Base-by-base conservation (phyloP, 805 yeast genomes). In the Wickerhamiella azymoides region DNA sequence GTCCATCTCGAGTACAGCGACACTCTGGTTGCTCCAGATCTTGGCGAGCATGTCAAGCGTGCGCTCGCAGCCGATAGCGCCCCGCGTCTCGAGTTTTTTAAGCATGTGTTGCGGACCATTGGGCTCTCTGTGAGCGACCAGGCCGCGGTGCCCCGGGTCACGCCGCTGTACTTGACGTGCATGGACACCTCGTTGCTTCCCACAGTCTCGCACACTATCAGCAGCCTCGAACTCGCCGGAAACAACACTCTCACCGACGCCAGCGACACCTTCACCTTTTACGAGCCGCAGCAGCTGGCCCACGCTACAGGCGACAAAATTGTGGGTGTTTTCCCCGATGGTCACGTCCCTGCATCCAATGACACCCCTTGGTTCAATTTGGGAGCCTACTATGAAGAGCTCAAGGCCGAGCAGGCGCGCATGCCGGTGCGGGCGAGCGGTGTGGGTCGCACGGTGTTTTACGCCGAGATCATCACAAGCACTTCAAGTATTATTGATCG, bases 381-480 rank as follows among this genome's bases (percentile, higher is more conserved):
- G 56, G 52, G 58, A 8, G 56, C 65, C 28, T 92, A 79, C 60
- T 81, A 71, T 58, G 56, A 62, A 8, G 54, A 59, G 24, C 60
- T 83, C 38, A 58, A 58, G 17, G 47, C 25, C 10, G 47, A 40
- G 24, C 39, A 10, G 67, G 67, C 14, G 10, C 24, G 6, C 8
- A 13, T 46, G 26, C 13, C 39, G 9, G 38, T 30, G 10, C 30
- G 33, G 14, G 36, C 48, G 2, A 6, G 39, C 33, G 36, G 54
- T 46, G 64, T 79, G 36, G 97, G 96, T 1, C 64, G 80, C 0
- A 58, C 71, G 1, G 60, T 84, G 18, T 63, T 83, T 30, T 89
- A 89, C 57, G 85, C 84, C 11, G 96, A 89, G 57, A 94, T 88
- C 5, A 77, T 88, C 1, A 83, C 96, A 0, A 88, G 97, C 0